These are phyloP conservation scores for Fomitiporia mediterranea DNA, from an alignment of 1,284 basidiomycete species.

Conservation along the genomic window DNA sequence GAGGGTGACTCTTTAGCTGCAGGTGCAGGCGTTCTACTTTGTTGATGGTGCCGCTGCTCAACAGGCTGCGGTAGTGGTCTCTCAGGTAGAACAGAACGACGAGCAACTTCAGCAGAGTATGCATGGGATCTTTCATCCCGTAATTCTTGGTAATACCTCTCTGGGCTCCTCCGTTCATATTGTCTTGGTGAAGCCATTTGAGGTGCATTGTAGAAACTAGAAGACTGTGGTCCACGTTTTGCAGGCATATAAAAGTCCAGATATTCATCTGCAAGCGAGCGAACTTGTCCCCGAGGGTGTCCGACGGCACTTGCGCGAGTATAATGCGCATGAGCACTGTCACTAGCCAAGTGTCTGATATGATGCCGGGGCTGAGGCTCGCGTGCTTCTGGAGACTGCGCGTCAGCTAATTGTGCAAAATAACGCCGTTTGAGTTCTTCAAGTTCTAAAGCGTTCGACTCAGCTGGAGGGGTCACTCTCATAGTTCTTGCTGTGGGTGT, in stretches of 20 bases:
- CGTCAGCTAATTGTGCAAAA: neutral
- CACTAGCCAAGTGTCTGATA: too few species aligned
- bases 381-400: neutral
- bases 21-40: neutral
- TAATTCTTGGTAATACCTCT: neutral
- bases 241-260: constrained; percentile 11
- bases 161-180: neutral
- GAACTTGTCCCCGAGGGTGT: neutral
- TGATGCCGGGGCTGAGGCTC: too few species aligned
- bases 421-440: constrained; percentile 5
- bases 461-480: too few species aligned
- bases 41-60: neutral
- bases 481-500: neutral
- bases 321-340: too few species aligned
- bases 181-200: neutral
- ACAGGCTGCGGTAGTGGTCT: neutral
- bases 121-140: neutral
- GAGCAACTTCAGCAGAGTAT: neutral
- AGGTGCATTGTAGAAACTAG: neutral
- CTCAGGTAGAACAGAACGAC: neutral
- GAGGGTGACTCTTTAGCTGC: neutral
- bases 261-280: constrained; percentile 7
- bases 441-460: neutral
- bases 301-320: too few species aligned
- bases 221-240: neutral